Base-by-base conservation (phyloP, 2,329 filamentous ascomycete species). In the Alternaria longipes region DNA sequence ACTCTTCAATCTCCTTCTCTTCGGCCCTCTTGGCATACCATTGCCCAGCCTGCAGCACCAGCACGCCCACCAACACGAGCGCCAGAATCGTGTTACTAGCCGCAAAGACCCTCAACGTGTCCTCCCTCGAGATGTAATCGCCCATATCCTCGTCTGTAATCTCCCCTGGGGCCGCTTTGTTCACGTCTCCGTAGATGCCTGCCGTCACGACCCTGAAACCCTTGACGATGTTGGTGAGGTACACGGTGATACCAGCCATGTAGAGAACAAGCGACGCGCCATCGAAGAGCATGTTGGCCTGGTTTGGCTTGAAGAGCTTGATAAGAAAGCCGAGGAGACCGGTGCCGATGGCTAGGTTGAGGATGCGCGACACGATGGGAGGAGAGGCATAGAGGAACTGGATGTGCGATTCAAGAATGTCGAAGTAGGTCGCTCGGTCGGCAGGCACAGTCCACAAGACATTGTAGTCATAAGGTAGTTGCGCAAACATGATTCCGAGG, bases 11-110 rank as follows among this genome's bases (percentile, higher is more conserved):
- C 79, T 97, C 94, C 77, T 94, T 91, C 74, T 86, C 85, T 80
- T 98, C 94, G 82, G 96, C 96, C 76, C 92, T 87, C 86, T 98
- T 94, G 26, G 95, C 95, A 82, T 99, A 99, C 95, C 94, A 98
- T 85, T 98, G 93, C 11, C 95, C 95, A 20, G 93, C 93, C 87
- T 99, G 95, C 74, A 99, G 82, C 34, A 97, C 92, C 67, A 99
- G 79, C 9, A 99, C 92, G 5, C 95, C 95, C 3, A 98, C 90
- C 54, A 99, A 82, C 30, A 99, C 93, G 45, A 99, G 86, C 36
- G 94, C 95, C 59, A 98, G 81, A 76, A 99, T 99, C 3, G 95
- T 98, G 81, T 99, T 97, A 79, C 93, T 97, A 8, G 95, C 95
- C 32, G 93, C 89, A 72, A 98, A 84, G 16, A 99, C 94, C 83